A percentile compares a stretch with the other conserved stretches of the same genome.
Conservation (phyloP, 1,139 yeast species). For the Nakaseomyces bracarensis region DNA sequence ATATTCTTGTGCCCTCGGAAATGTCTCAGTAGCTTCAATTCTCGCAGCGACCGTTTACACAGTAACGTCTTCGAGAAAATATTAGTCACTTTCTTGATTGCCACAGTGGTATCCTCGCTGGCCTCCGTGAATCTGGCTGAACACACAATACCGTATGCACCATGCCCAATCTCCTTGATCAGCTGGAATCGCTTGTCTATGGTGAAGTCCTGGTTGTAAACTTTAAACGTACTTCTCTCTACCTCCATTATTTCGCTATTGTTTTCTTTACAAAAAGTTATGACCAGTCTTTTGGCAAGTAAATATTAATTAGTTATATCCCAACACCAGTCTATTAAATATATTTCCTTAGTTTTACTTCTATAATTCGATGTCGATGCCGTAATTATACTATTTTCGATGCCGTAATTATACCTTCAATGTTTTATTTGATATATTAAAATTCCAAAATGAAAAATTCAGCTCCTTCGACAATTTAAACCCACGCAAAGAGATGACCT, state of each 20-base stretch:
- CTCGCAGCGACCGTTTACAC: slow-evolving; percentile 84
- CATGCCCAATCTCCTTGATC: slow-evolving; percentile 89
- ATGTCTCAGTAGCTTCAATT: slow-evolving; percentile 76
- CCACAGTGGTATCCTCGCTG: slow-evolving; percentile 70
- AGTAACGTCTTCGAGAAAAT: slow-evolving; percentile 81
- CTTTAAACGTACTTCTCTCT: slow-evolving; percentile 45
- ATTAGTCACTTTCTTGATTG: slow-evolving; percentile 89
- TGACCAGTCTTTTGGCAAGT: not conserved
- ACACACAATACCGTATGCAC: slow-evolving; percentile 95
- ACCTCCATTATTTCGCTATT: slow-evolving; percentile 1
- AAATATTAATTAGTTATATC: too few relatives aligned
- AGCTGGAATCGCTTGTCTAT: slow-evolving; percentile 79
- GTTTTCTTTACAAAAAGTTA: not conserved
- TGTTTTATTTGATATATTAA: too few relatives aligned
- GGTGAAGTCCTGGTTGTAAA: slow-evolving; percentile 82
- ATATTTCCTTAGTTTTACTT: too few relatives aligned
- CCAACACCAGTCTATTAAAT: too few relatives aligned
- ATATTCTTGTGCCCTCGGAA: slow-evolving; percentile 91
- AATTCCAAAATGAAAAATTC: too few relatives aligned
- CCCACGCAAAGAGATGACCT: too few relatives aligned
- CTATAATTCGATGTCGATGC: too few relatives aligned
- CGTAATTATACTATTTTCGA: too few relatives aligned
- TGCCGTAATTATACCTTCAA: too few relatives aligned
- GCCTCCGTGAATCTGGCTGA: slow-evolving; percentile 73
- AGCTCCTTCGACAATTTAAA: too few relatives aligned